Base-by-base conservation (phyloP, 495 filamentous ascomycete species). In the Aspergillus biplanus region DNA sequence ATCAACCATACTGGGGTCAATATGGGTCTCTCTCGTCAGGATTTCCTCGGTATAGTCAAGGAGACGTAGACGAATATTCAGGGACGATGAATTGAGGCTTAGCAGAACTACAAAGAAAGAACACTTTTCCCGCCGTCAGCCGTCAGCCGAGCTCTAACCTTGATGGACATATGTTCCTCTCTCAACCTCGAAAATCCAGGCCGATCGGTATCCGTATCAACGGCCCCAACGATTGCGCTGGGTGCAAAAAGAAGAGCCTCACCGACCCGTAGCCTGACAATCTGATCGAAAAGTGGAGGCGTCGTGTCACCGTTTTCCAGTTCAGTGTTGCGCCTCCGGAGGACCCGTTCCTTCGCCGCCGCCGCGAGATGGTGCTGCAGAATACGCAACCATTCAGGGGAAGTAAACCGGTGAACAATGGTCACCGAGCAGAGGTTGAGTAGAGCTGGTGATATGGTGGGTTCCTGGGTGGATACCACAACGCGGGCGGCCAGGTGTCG, bases 381-480 rank as follows among this genome's bases (percentile, higher is more conserved):
- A n/a, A 78, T 71, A 0, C 60, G 68, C 39, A 90, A 73, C 91
- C 91, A 94, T 7, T 83, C 83, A 0, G 90, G 90, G 3, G 85
- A 89, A 0, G 82, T 86, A 66, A 93, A 93, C 13, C 88, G 80
- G 69, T 95, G 91, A 0, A 93, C 85, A 59, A 94, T 83, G 0
- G 88, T 90, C 18, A 89, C 76, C n/a, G 84, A 88, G 70, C 86
- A 91, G 7, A 94, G 80, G 61, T 89, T 89, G 0, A 94, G 76
- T 3, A 95, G 82, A 27, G 77, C 74, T 0, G 85, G 84, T 0
- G 88, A 88, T 46, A 94, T 85, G 0, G 90, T 93, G 0, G 91
- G 91, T 64, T 94, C 91, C 67, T 95, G 90, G 0, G 91, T 94
- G 0, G 90, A 86, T 33, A 93, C 87, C 34, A 94, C 62, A 13